Percentiles rank a stretch among this genome's conserved stretches.
Conservation (phyloP, 2,329 filamentous ascomycete genomes). For the Neobulgaria alba region DNA sequence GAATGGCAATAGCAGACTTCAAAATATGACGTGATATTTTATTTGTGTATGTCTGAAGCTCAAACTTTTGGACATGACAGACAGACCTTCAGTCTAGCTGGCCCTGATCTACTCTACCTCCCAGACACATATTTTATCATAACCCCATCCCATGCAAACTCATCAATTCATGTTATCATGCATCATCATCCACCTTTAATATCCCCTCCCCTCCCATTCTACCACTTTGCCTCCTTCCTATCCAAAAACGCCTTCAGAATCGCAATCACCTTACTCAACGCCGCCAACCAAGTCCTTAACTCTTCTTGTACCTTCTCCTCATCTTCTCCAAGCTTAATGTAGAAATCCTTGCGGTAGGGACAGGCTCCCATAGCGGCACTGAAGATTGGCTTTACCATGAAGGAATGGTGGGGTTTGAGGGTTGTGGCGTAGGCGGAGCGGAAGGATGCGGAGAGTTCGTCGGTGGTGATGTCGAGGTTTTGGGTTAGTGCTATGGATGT, state of each 20-base stretch:
- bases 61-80: too few species aligned
- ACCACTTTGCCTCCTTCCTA: slow-evolving; percentile 39
- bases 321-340: slow-evolving; percentile 71
- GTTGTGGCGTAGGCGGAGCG: slow-evolving; percentile 74
- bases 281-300: slow-evolving; percentile 63
- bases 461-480: slow-evolving; percentile 58
- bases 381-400: slow-evolving; percentile 87
- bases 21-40: too few species aligned
- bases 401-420: slow-evolving; percentile 85
- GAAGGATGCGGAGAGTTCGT: slow-evolving; percentile 85
- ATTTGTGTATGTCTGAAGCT: too few species aligned
- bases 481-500: slow-evolving; percentile 74
- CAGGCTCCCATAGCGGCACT: slow-evolving; percentile 86
- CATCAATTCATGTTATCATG: too few species aligned
- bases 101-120: too few species aligned
- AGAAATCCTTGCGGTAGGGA: slow-evolving; percentile 91
- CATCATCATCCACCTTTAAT: too few species aligned
- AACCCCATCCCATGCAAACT: too few species aligned
- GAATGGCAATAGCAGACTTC: too few species aligned
- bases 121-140: too few species aligned
- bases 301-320: slow-evolving; percentile 52
- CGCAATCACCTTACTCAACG: slow-evolving; percentile 67
- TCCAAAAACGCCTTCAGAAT: slow-evolving; percentile 62
- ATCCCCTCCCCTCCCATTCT: slow-evolving; percentile 9
- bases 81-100: too few species aligned